Evolutionary conservation across 352 stramenopile species (phyloP).

Genomic region (Globisporangium acanthophoron): DNA sequence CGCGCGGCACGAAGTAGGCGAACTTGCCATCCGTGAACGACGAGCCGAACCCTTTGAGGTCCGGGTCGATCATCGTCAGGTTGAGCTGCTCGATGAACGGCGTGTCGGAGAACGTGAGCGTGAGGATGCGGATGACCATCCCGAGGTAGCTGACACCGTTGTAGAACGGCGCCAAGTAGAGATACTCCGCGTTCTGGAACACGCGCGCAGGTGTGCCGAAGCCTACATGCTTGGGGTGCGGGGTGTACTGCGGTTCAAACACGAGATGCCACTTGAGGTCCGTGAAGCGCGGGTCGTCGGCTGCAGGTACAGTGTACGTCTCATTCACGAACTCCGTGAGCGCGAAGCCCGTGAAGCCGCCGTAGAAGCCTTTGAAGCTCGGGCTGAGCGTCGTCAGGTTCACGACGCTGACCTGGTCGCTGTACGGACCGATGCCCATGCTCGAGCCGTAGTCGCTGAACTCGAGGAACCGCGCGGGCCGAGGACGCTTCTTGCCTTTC

Average conservation of each 20-base stretch:
- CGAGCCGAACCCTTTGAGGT: conserved; percentile 44
- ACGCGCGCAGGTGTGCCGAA: conserved; percentile 30
- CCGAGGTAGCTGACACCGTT: conserved; percentile 50
- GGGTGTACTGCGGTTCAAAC: conserved; percentile 40
- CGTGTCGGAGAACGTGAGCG: conserved; percentile 35
- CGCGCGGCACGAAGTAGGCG: conserved; percentile 59
- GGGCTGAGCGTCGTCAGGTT: conserved; percentile 44
- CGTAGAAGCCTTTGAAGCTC: conserved; percentile 46
- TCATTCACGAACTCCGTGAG: conserved; percentile 54
- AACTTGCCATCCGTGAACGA: conserved; percentile 55
- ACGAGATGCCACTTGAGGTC: conserved; percentile 36
- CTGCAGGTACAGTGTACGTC: conserved; percentile 41
- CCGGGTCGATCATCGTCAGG: conserved; percentile 32
- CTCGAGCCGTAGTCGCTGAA: conserved; percentile 73
- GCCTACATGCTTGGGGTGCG: conserved; percentile 32
- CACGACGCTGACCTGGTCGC: conserved; percentile 48
- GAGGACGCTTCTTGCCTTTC: conserved; percentile 68
- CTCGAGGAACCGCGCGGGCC: conserved; percentile 65
- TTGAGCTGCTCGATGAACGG: conserved; percentile 57
- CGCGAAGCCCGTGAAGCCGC: conserved; percentile 56
- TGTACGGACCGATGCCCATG: conserved; percentile 63
- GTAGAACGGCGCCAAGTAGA: conserved; percentile 67
- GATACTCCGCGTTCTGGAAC: conserved; percentile 42
- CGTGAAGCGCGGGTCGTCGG: conserved; percentile 45
- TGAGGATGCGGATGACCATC: conserved; percentile 34